Evolutionary conservation across 495 filamentous ascomycete species (phyloP), one percentile per base, ranked within the genome.

Genomic region (Hyaloscypha finlandica): DNA sequence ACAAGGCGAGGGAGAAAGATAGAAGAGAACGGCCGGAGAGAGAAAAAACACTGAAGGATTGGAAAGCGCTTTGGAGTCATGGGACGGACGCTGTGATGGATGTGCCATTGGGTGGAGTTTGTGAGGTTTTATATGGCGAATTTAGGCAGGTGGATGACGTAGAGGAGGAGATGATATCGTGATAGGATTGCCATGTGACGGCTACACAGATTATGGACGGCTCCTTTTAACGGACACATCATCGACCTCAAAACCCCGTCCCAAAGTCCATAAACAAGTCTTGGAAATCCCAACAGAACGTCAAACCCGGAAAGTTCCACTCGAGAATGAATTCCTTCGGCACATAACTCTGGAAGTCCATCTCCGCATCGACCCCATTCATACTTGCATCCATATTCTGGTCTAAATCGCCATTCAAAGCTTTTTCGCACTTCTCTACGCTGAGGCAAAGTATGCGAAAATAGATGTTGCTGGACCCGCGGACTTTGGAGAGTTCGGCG

Each of bases 71-170:
- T 8, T 99, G 95, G 95, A 90, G 85, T 74, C 88, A 92, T 69
- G 93, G 96, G 35, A 99, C 96, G 1, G 95, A 99, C 83, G 95
- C 93, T 14, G 94, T 97, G 6, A 91, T 98, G 92, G 95, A 99
- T 83, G 87, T 99, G 22, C 95, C 95, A 8, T 83, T 98, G 52
- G 96, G 93, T 22, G 95, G 95, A 4, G 95, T 97, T n/a, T 97
- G 94, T 77, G 95, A 99, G 82, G 86, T 98, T 25, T 69, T 93
- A 58, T 93, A 93, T 74, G 90, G 88, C 0, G 81, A 82, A 61
- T 77, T 76, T 9, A 78, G 83, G 63, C 80, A 74, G 32, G 71
- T 71, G 54, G 73, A 70, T 31, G 73, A 73, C 54, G 73, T 71
- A 53, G 73, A 74, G 42, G 76, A 77, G n/a, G 29, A 39, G 52